Base-by-base conservation (phyloP, 768 basidiomycete species). In the Suillus brevipes region DNA sequence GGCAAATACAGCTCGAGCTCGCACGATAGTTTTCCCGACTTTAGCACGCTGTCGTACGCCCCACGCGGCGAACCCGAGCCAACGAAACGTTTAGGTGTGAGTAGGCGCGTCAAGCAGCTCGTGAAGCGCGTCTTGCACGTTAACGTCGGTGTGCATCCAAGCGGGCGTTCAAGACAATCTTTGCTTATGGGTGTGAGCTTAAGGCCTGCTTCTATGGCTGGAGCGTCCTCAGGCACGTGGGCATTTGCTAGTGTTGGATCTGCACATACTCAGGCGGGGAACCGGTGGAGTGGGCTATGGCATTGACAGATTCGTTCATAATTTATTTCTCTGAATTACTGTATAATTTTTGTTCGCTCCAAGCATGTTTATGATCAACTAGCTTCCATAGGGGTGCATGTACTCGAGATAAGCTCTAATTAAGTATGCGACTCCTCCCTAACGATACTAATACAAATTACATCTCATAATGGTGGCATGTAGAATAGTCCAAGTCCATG, bases 201-300 rank as follows among this genome's bases (percentile, higher is more conserved):
- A 20, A 58, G 60, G 8, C 43, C 63, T 2, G 37, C 61, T 61
- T 52, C 64, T 50, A 47, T 28, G 28, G 50, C 28, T 31, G 28
- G 50, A 18, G 50, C 14, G 50, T 28, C 64, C 63, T 67, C 69
- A 57, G 68, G 69, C 31, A 66, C 53, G 10, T 75, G 73, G 73
- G 65, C 67, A 64, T 68, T 68, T 53, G 57, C 70, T 23, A 69
- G 72, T 49, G 53, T 59, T 49, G 59, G 61, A 8, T 69, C 65
- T 25, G 42, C 49, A 43, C 63, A 60, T 18, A 40, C 43, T 28
- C 40, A 47, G n/a, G 59, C 12, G 16, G 61, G 57, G 13, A 68
- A 60, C 37, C 62, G 71, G 12, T 74, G 72, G 73, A 71, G 67
- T 13, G 71, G 67, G n/a, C 65, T 70, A 36, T 73, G 73, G 72